A percentile compares a stretch with the other conserved stretches of the same genome.
phyloP scores from a whole-genome alignment of 2,329 filamentous ascomycete species.

The Metarhizium brunneum region DNA sequence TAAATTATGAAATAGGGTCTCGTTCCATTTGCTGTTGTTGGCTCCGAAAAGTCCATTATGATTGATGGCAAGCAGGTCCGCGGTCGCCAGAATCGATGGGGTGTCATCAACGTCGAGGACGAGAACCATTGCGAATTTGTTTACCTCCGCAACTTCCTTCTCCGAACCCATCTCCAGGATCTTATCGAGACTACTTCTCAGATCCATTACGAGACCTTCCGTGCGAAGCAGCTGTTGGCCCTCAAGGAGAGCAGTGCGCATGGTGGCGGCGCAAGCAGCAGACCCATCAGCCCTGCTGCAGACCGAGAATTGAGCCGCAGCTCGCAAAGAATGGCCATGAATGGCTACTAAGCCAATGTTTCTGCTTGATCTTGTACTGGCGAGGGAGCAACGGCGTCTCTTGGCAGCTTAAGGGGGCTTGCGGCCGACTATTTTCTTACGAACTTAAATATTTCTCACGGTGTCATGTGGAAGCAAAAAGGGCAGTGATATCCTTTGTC shows the following conservation, averaged over 20 bases:
- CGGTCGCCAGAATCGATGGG: constrained; percentile 97
- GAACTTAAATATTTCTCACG: constrained; percentile 21
- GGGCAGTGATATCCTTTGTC: constrained; percentile 14
- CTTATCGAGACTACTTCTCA: constrained; percentile 98
- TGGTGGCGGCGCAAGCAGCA: constrained; percentile 61
- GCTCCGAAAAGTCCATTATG: constrained; percentile 95
- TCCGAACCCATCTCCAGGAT: constrained; percentile 95
- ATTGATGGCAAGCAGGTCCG: constrained; percentile 96
- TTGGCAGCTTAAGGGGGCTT: constrained; percentile 15
- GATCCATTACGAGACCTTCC: constrained; percentile 99
- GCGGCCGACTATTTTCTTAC: constrained; percentile 14
- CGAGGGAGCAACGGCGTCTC: constrained; percentile 25
- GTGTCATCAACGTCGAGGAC: constrained; percentile 98
- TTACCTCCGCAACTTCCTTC: constrained; percentile 96
- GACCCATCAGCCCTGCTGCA: constrained; percentile 90
- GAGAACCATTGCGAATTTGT: constrained; percentile 99
- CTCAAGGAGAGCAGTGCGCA: constrained; percentile 96
- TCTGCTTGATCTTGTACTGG: constrained; percentile 20
- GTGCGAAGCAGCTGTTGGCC: constrained; percentile 94
- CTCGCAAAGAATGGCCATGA: constrained; percentile 97
- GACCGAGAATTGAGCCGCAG: constrained; percentile 94
- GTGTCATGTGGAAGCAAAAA: constrained; percentile 19
- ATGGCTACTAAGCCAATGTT: constrained; percentile 68
- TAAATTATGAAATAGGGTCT: constrained; percentile 52
- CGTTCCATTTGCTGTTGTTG: constrained; percentile 95